These are phyloP conservation scores for Colletotrichum phormii DNA, from an alignment of 2,329 filamentous ascomycete species.

Conservation along the genomic window DNA sequence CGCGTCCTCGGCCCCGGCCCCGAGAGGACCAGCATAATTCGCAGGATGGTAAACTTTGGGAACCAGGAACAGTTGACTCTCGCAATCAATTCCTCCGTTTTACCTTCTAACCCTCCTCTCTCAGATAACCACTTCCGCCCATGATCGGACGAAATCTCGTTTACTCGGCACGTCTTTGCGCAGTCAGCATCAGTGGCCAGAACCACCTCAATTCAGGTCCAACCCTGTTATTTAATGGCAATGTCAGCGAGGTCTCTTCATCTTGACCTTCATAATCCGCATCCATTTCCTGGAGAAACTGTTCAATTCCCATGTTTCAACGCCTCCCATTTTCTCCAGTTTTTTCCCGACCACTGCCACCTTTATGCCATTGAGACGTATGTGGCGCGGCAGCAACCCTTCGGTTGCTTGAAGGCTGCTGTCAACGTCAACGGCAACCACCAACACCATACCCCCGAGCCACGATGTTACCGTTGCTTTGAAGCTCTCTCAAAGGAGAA, in stretches of 20 bases:
- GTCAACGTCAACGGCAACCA: background rate
- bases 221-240: slow-evolving; percentile 17
- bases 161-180: background rate
- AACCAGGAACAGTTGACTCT: slow-evolving; percentile 1
- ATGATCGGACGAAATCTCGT: slow-evolving; percentile 11
- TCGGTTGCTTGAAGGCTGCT: background rate
- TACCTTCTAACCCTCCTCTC: background rate
- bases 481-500: background rate
- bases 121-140: background rate
- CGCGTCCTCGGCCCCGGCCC: background rate
- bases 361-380: background rate
- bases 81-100: background rate
- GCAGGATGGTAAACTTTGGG: background rate
- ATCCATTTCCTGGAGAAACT: background rate
- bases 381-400: slow-evolving; percentile 23
- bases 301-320: slow-evolving; percentile 2
- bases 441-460: background rate
- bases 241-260: background rate
- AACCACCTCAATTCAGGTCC: background rate
- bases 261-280: slow-evolving; percentile 4
- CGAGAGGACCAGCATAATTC: background rate
- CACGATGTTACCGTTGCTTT: background rate
- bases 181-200: slow-evolving; percentile 24
- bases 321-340: background rate
- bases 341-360: background rate